A percentile compares a stretch with the other conserved stretches of the same genome.
Evolutionary conservation across 2,329 filamentous ascomycete genomes (phyloP).

Genomic region (Sphaerulina vaccinii): DNA sequence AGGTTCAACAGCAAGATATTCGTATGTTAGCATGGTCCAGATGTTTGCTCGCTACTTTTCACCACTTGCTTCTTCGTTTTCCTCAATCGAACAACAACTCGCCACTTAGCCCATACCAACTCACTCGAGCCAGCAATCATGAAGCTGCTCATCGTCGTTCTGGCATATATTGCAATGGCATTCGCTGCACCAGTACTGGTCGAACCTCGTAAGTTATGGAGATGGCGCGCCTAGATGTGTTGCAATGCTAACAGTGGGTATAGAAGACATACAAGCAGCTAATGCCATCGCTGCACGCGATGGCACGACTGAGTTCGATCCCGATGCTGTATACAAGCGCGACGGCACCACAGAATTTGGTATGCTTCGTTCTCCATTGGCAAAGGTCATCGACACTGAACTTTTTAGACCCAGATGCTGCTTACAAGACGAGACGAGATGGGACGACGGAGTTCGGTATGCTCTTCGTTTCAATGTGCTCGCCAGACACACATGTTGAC

Average conservation of each 20-base stretch:
- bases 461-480: background rate
- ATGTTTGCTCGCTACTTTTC: too few relatives aligned
- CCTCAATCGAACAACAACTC: too few relatives aligned
- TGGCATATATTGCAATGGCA: slow-evolving; percentile 11
- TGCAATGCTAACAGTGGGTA: background rate
- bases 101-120: too few relatives aligned
- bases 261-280: slow-evolving; percentile 2
- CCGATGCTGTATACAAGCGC: slow-evolving; percentile 8
- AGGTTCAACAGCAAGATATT: too few relatives aligned
- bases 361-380: background rate
- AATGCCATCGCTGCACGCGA: slow-evolving; percentile 10
- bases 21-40: too few relatives aligned
- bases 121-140: slow-evolving; percentile 7
- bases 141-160: slow-evolving; percentile 7
- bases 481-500: too few relatives aligned
- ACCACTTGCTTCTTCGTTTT: too few relatives aligned
- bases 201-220: slow-evolving; percentile 11
- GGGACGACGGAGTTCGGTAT: slow-evolving; percentile 18
- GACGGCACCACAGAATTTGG: slow-evolving; percentile 16
- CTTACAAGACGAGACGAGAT: slow-evolving; percentile 13
- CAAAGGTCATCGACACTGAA: too few relatives aligned
- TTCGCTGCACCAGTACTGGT: slow-evolving; percentile 15
- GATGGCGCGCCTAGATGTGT: background rate
- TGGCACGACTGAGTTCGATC: slow-evolving; percentile 10
- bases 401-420: slow-evolving; percentile 18